Conservation (phyloP, 106 monocot species). For the Acorus gramineus region DNA sequence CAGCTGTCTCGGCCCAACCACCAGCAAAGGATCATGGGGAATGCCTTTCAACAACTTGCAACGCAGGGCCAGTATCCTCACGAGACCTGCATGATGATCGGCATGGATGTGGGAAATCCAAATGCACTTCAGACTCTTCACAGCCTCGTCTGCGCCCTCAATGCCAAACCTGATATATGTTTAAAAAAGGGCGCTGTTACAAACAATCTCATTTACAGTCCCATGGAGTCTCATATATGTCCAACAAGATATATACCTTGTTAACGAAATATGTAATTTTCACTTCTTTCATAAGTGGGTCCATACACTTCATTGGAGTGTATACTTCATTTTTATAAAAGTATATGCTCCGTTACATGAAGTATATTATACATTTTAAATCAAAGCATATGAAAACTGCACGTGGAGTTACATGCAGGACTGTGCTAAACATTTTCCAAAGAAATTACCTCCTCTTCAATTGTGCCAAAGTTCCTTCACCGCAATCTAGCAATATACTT, state of each 20-base stretch:
- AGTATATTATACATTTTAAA: no score
- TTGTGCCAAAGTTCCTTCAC: slow-evolving; percentile 91
- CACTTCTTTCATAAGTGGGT: no score
- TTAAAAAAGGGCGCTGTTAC: no score
- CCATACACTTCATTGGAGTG: no score
- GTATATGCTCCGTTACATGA: no score
- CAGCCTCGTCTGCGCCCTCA: slow-evolving; percentile 70
- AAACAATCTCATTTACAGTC: no score
- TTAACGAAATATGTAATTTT: no score
- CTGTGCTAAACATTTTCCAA: not conserved
- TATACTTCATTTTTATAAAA: no score
- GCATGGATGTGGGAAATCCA: slow-evolving; percentile 99
- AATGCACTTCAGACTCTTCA: slow-evolving; percentile 60
- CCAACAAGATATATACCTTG: no score
- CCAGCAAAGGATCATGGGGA: slow-evolving; percentile 67
- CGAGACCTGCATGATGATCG: slow-evolving; percentile 91
- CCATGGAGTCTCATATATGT: no score
- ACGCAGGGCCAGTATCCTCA: slow-evolving; percentile 68
- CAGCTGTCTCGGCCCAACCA: slow-evolving; percentile 77
- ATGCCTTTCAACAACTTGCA: slow-evolving; percentile 44
- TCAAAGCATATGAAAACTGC: no score
- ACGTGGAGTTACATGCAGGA: no score
- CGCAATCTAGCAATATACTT: slow-evolving; percentile 93
- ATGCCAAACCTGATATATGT: slow-evolving; percentile 61
- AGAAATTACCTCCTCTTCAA: slow-evolving; percentile 74